phyloP scores from a whole-genome alignment of 352 stramenopile species.

The Phytophthora tubulina region DNA sequence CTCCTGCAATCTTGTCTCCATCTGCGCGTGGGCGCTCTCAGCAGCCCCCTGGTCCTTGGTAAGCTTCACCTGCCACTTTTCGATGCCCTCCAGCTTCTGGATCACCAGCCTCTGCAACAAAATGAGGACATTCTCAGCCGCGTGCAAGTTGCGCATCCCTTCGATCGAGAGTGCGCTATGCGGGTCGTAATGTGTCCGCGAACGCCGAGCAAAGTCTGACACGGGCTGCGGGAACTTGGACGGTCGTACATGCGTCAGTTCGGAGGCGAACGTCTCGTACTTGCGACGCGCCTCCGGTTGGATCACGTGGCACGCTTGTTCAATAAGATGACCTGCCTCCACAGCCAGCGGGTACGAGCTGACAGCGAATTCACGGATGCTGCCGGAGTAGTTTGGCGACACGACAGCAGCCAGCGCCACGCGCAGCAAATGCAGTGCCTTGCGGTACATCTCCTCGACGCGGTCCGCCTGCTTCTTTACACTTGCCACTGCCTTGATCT shows the following conservation, averaged over 20 bases:
- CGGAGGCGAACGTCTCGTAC: conserved; percentile 71
- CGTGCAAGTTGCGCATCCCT: conserved; percentile 81
- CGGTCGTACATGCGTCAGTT: conserved; percentile 57
- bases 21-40: conserved; percentile 63
- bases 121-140: conserved; percentile 84
- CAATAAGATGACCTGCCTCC: conserved; percentile 79
- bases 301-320: conserved; percentile 73
- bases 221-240: conserved; percentile 76
- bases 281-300: conserved; percentile 80
- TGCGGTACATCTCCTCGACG: conserved; percentile 75
- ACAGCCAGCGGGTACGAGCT: conserved; percentile 78
- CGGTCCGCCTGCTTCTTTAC: conserved; percentile 84
- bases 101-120: conserved; percentile 85
- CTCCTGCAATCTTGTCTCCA: conserved; percentile 77
- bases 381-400: conserved; percentile 73
- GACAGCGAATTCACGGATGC: conserved; percentile 81
- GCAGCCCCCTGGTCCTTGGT: conserved; percentile 67
- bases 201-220: conserved; percentile 65
- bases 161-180: conserved; percentile 71
- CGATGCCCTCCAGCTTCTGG: conserved; percentile 84
- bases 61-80: conserved; percentile 79
- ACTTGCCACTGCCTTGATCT: conserved; percentile 82
- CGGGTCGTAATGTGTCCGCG: conserved; percentile 63
- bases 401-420: conserved; percentile 77
- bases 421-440: conserved; percentile 78